Conservation (phyloP, 768 basidiomycete genomes). For the Pleurotus ostreatus region DNA sequence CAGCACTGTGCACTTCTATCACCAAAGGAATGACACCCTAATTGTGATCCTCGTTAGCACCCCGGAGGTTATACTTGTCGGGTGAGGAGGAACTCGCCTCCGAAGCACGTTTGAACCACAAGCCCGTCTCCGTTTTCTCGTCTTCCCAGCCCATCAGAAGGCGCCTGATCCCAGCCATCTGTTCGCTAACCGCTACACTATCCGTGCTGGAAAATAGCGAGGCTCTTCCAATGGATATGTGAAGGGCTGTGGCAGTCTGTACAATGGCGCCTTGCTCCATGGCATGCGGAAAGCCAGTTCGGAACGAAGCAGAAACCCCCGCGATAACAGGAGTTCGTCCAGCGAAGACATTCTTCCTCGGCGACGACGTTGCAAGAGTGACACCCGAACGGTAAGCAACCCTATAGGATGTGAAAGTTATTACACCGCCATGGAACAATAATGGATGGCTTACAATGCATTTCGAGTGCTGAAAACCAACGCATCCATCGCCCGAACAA, state of each 20-base stretch:
- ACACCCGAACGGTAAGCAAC: conserved; percentile 66
- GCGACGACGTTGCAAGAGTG: conserved; percentile 51
- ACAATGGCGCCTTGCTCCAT: conserved; percentile 59
- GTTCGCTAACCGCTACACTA: conserved; percentile 56
- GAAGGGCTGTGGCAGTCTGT: conserved; percentile 59
- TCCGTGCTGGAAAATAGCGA: conserved; percentile 27
- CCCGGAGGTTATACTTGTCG: no score
- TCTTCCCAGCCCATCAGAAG: conserved; percentile 54
- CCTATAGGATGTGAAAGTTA: conserved; percentile 28
- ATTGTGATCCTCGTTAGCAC: conserved; percentile 7
- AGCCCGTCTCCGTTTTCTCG: conserved; percentile 41
- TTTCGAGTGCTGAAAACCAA: conserved; percentile 69
- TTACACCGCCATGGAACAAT: neutral
- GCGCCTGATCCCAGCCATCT: conserved; percentile 60
- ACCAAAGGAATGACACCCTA: conserved; percentile 66
- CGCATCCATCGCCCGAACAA: conserved; percentile 66
- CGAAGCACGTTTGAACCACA: conserved; percentile 54
- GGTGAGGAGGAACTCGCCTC: conserved; percentile 32
- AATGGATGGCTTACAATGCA: conserved; percentile 52
- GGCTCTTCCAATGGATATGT: conserved; percentile 48
- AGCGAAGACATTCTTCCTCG: conserved; percentile 36
- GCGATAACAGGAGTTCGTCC: conserved; percentile 44
- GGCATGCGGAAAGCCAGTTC: conserved; percentile 50
- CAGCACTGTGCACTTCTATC: conserved; percentile 62
- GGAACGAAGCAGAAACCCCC: conserved; percentile 61